phyloP scores from a whole-genome alignment of 768 basidiomycete species.

The Boletus bicolor region DNA sequence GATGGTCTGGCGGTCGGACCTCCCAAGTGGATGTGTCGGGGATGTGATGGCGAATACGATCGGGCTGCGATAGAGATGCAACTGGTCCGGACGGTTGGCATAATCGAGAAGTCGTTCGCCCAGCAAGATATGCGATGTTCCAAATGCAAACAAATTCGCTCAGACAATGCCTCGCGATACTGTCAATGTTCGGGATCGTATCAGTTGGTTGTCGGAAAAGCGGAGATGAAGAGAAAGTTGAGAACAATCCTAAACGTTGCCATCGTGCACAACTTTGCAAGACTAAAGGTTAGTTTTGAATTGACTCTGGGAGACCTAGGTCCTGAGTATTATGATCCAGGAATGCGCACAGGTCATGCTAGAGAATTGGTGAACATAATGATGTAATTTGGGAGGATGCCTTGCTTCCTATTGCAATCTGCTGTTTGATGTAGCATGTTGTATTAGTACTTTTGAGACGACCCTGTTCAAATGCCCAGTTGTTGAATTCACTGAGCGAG shows the following conservation, averaged over 20 bases:
- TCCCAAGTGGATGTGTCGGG: constrained; percentile 63
- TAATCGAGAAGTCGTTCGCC: constrained; percentile 69
- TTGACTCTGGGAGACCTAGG: background rate
- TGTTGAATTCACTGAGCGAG: background rate
- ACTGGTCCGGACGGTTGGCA: constrained; percentile 71
- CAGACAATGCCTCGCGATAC: constrained; percentile 80
- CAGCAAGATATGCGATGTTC: constrained; percentile 88
- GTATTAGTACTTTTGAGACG: background rate
- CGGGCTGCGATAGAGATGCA: constrained; percentile 82
- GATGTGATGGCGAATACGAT: constrained; percentile 86
- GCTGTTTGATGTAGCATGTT: background rate
- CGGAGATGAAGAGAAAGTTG: constrained; percentile 67
- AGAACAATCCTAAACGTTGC: constrained; percentile 84
- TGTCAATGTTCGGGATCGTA: constrained; percentile 90
- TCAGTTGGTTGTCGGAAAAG: constrained; percentile 66
- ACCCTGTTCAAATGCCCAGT: too few relatives aligned
- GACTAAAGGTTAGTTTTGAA: constrained; percentile 56
- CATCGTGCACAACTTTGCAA: constrained; percentile 61
- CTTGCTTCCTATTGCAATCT: background rate
- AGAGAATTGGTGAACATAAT: constrained; percentile 33
- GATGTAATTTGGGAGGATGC: background rate
- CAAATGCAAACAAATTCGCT: constrained; percentile 88
- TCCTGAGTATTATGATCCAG: constrained; percentile 18
- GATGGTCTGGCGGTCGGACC: constrained; percentile 45
- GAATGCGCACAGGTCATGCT: constrained; percentile 40